Evolutionary conservation across 2,329 filamentous ascomycete species (phyloP), one percentile per base, ranked within the genome.

Genomic region (Fonsecaea erecta): DNA sequence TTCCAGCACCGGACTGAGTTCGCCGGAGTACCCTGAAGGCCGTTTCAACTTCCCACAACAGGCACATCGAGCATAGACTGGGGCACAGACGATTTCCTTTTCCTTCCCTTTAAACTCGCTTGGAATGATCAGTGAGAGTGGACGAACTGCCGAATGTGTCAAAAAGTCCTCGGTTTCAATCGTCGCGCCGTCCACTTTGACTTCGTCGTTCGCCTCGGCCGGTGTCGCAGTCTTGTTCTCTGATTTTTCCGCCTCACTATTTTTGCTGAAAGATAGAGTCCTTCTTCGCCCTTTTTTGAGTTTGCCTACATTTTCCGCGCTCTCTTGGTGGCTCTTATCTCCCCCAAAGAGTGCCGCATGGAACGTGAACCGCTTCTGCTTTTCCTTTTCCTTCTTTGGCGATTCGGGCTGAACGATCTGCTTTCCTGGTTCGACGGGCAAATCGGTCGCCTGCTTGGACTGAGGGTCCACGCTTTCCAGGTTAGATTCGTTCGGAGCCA

Each of bases 11-110:
- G 70, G 70, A 43, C 67, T 71, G 3, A 72, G 66, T 26, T 68
- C 70, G 18, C 58, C 60, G 24, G 54, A 32, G 59, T 65, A 70
- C 1, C 63, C 68, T 11, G 57, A 46, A 46, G 70, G 69, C 40
- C 62, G 65, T 52, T 68, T 68, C 21, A 72, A 18, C 53, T 63
- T 70, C n/a, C 70, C 70, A 59, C 70, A 72, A 46, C 70, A 72
- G n/a, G 64, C 21, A 48, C 70, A 72, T 24, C 69, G 66, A 37
- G 59, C 48, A 51, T 72, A 72, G 18, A 68, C 68, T 1, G 65
- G 63, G 11, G 55, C 60, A 24, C 63, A 62, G 35, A 60, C 26
- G 21, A 65, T 62, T 21, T 70, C 66, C 53, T 65, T 71, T 53
- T 68, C 64, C 54, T 71, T 71, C 34, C 70, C 70, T 52, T 71